phyloP scores from a whole-genome alignment of 768 basidiomycete species.

The Hemileccinum rubropunctum region DNA sequence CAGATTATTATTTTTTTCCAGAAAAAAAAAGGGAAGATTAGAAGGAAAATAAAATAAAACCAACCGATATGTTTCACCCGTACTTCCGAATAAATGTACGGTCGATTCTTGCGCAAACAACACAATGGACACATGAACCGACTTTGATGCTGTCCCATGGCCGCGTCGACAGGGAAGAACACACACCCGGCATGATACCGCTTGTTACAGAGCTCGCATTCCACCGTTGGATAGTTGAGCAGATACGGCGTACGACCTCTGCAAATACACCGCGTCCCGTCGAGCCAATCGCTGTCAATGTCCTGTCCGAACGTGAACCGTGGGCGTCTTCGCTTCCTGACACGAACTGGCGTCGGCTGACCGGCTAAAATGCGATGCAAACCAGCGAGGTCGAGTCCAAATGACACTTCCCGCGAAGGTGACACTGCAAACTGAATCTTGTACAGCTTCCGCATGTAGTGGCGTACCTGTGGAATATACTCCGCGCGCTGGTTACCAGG shows the following conservation, averaged over 20 bases:
- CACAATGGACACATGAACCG: conserved; percentile 77
- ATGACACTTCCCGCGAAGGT: conserved; percentile 76
- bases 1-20: conserved; percentile 2
- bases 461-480: conserved; percentile 79
- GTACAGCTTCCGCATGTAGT: conserved; percentile 89
- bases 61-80: conserved; percentile 64
- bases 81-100: conserved; percentile 73
- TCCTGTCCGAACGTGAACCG: conserved; percentile 76
- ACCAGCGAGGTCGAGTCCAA: conserved; percentile 78
- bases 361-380: conserved; percentile 78
- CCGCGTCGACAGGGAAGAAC: conserved; percentile 56
- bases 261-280: conserved; percentile 80
- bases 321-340: conserved; percentile 57
- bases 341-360: conserved; percentile 48
- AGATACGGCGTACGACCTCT: conserved; percentile 64
- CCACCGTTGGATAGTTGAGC: conserved; percentile 58
- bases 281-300: conserved; percentile 66
- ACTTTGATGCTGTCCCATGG: conserved; percentile 29
- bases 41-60: conserved; percentile 21
- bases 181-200: conserved; percentile 76
- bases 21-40: neutral
- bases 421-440: conserved; percentile 89
- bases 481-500: conserved; percentile 70
- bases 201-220: conserved; percentile 64
- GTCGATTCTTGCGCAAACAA: conserved; percentile 67